Evolutionary conservation across 2,329 filamentous ascomycete genomes (phyloP).

Genomic region (Volutella citrinella): DNA sequence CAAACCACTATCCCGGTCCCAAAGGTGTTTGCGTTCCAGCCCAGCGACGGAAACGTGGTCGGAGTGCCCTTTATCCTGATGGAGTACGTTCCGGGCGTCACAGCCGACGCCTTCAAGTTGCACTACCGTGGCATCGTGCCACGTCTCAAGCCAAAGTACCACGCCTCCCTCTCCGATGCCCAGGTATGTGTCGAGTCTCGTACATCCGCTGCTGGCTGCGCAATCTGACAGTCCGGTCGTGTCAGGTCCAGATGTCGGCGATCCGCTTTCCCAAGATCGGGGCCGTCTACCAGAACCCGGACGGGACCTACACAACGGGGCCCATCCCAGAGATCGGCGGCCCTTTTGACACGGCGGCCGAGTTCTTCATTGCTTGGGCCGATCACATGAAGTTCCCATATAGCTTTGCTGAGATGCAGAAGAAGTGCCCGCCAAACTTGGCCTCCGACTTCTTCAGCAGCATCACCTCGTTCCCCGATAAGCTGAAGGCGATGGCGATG

Average conservation of each 20-base stretch:
- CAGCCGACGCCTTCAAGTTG: slow-evolving; percentile 18
- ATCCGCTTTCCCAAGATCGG: slow-evolving; percentile 20
- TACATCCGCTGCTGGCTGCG: no score
- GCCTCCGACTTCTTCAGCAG: background rate
- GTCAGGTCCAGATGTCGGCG: slow-evolving; percentile 15
- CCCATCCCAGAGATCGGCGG: slow-evolving; percentile 19
- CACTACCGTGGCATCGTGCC: slow-evolving; percentile 18
- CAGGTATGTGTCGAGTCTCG: no score
- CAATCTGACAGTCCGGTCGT: no score
- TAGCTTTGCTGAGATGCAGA: background rate
- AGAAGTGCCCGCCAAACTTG: slow-evolving; percentile 5
- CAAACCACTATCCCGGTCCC: background rate
- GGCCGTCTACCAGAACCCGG: slow-evolving; percentile 6
- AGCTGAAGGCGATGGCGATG: background rate
- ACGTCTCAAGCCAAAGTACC: slow-evolving; percentile 3
- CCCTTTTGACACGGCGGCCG: slow-evolving; percentile 18
- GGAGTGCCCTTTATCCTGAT: background rate
- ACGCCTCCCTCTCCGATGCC: slow-evolving; percentile 6
- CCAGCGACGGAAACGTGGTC: background rate
- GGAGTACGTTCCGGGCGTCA: slow-evolving; percentile 18
- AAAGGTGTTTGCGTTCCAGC: background rate
- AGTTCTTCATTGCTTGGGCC: slow-evolving; percentile 19
- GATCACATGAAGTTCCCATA: slow-evolving; percentile 9
- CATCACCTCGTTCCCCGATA: background rate
- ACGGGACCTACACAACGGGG: slow-evolving; percentile 12